Conservation (phyloP, 2,329 filamentous ascomycete species). For the Botrytis cinerea region DNA sequence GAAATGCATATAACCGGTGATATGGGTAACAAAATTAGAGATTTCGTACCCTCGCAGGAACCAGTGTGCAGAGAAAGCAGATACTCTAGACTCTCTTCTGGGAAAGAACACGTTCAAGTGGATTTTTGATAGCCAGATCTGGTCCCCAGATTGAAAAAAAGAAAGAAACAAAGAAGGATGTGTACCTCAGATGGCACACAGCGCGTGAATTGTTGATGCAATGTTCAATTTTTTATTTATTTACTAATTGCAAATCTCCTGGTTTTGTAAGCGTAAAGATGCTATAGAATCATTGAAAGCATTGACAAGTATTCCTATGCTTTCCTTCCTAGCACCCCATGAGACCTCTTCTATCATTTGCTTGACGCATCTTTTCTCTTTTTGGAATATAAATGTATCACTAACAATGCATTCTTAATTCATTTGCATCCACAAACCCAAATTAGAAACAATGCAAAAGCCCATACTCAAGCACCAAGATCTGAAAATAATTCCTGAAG, state of each 20-base stretch:
- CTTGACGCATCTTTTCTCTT: background rate
- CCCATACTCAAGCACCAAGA: background rate
- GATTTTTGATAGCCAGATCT: background rate
- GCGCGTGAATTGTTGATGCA: background rate
- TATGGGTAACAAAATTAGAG: too few relatives aligned
- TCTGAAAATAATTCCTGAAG: background rate
- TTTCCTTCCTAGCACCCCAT: background rate
- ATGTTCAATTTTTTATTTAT: background rate
- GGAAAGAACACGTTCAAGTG: background rate
- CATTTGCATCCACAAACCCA: accelerated
- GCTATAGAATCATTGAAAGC: background rate
- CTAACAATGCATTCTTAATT: background rate
- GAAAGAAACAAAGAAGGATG: background rate
- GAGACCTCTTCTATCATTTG: background rate
- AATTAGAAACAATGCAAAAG: background rate
- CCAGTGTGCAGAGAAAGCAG: background rate
- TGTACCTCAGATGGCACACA: background rate
- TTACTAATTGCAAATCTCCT: background rate
- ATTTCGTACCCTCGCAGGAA: background rate
- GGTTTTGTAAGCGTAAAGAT: background rate
- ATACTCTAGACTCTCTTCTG: background rate
- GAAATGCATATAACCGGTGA: background rate
- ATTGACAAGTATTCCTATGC: background rate
- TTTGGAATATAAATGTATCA: background rate
- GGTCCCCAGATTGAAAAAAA: background rate